These are phyloP conservation scores for Colletotrichum filicis DNA, from an alignment of 2,329 filamentous ascomycete species.

Conservation along the genomic window DNA sequence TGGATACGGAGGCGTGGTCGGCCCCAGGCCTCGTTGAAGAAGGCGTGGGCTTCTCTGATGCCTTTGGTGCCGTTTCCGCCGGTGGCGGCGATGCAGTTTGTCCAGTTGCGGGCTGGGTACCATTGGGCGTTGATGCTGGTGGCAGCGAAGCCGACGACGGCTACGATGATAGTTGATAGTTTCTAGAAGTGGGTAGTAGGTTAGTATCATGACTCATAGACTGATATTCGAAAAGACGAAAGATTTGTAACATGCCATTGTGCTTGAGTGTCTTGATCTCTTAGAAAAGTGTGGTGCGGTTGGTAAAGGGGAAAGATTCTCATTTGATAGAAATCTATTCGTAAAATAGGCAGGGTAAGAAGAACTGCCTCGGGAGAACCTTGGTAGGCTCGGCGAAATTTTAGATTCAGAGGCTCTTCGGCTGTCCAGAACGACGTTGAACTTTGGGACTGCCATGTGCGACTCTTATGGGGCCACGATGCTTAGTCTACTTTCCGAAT, in stretches of 20 bases:
- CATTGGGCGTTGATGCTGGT: neutral
- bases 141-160: neutral
- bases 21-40: neutral
- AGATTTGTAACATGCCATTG: neutral
- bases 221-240: neutral
- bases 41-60: neutral
- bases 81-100: neutral
- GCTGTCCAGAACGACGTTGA: too few relatives aligned
- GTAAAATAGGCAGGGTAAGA: too few relatives aligned
- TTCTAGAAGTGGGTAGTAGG: neutral
- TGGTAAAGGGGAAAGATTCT: too few relatives aligned
- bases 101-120: neutral
- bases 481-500: too few relatives aligned
- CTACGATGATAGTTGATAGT: neutral
- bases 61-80: neutral
- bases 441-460: too few relatives aligned
- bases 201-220: neutral
- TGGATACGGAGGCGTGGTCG: neutral
- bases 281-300: too few relatives aligned
- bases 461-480: too few relatives aligned
- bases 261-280: neutral
- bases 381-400: too few relatives aligned
- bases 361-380: too few relatives aligned
- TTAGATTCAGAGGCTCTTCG: too few relatives aligned
- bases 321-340: too few relatives aligned